Conservation (phyloP, 2,329 filamentous ascomycete species). For the Alternaria arbusti region DNA sequence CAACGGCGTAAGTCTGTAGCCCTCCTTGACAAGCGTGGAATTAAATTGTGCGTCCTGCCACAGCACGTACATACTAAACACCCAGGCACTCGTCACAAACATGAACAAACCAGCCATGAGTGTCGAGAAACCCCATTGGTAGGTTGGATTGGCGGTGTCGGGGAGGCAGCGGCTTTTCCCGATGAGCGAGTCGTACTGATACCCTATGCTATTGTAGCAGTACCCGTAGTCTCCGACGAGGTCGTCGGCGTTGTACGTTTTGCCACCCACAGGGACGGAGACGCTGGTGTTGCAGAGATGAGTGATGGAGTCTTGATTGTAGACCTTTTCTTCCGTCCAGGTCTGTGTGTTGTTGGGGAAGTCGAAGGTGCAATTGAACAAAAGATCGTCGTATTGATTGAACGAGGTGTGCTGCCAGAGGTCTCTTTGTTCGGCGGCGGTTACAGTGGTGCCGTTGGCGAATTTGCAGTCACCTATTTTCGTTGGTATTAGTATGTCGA, state of each 20-base stretch:
- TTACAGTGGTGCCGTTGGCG: slow-evolving; percentile 26
- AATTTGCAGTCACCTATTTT: slow-evolving; percentile 28
- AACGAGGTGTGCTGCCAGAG: not conserved
- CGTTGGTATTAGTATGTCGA: not conserved
- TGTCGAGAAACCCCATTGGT: slow-evolving; percentile 49
- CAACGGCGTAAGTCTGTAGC: slow-evolving; percentile 42
- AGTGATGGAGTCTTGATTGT: not conserved
- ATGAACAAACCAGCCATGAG: slow-evolving; percentile 41
- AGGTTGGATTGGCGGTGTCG: slow-evolving; percentile 31
- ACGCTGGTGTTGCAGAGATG: slow-evolving; percentile 23
- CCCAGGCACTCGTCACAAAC: slow-evolving; percentile 42
- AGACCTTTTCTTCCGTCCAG: not conserved
- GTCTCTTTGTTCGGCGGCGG: not conserved
- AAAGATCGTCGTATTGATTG: not conserved
- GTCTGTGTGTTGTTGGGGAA: slow-evolving; percentile 17
- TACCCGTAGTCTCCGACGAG: slow-evolving; percentile 14
- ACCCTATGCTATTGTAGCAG: slow-evolving; percentile 29
- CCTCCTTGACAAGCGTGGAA: slow-evolving; percentile 30
- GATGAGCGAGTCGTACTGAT: slow-evolving; percentile 6
- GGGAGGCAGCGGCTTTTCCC: slow-evolving; percentile 34
- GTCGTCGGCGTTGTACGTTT: slow-evolving; percentile 18
- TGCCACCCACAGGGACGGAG: slow-evolving; percentile 13
- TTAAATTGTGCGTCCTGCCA: slow-evolving; percentile 44
- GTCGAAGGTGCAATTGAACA: slow-evolving; percentile 3
- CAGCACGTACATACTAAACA: slow-evolving; percentile 41